These are phyloP conservation scores for Mollisiaceae sp. DNA, from an alignment of 2,329 filamentous ascomycete genomes.

Conservation along the genomic window DNA sequence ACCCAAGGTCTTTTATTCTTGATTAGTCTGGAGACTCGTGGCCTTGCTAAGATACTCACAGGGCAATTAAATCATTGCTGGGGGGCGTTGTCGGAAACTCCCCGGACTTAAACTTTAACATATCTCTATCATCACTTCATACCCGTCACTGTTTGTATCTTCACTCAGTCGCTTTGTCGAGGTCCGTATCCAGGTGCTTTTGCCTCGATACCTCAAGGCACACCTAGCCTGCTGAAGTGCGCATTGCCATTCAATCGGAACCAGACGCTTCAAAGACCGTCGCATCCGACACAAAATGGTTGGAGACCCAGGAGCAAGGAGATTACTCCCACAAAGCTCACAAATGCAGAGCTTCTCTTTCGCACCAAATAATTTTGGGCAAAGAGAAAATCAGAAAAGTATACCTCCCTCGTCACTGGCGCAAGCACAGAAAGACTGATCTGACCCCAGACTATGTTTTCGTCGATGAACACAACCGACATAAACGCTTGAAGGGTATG, in stretches of 20 bases:
- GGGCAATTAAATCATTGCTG: slow-evolving; percentile 30
- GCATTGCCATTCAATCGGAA: not conserved
- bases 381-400: slow-evolving; percentile 85
- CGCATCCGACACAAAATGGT: slow-evolving; percentile 55
- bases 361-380: slow-evolving; percentile 66
- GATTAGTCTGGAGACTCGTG: slow-evolving; percentile 36
- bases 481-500: slow-evolving; percentile 92
- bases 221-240: slow-evolving; percentile 2
- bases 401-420: slow-evolving; percentile 44
- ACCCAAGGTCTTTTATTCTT: slow-evolving; percentile 27
- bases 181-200: slow-evolving; percentile 14
- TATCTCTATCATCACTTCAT: slow-evolving; percentile 31
- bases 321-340: slow-evolving; percentile 68
- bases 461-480: slow-evolving; percentile 97
- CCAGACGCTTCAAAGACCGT: slow-evolving; percentile 15
- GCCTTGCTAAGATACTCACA: slow-evolving; percentile 36
- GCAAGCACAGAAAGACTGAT: slow-evolving; percentile 40
- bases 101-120: slow-evolving; percentile 31
- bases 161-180: slow-evolving; percentile 19
- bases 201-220: slow-evolving; percentile 9
- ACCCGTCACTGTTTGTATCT: slow-evolving; percentile 25
- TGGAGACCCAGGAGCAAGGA: slow-evolving; percentile 64
- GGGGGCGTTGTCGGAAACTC: slow-evolving; percentile 30
- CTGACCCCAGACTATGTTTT: slow-evolving; percentile 86
- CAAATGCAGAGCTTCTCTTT: slow-evolving; percentile 80